Evolutionary conservation across 345 rosid species (phyloP), one percentile per base, ranked within the genome.

Genomic region (Dipteronia sinensis): DNA sequence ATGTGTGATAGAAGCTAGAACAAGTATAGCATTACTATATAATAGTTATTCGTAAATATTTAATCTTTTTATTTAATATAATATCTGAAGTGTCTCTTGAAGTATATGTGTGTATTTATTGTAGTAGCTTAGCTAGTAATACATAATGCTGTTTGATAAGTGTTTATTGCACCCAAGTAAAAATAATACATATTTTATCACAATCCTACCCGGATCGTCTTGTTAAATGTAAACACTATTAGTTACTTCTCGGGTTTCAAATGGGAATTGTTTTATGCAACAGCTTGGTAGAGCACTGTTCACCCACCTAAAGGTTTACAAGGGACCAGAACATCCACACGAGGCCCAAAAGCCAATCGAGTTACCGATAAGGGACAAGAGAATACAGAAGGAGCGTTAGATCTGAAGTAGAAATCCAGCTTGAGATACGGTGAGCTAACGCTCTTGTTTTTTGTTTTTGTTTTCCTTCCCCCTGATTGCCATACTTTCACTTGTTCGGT

Each of bases 231-330:
- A n/a, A n/a, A n/a, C n/a, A 15, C 65, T 53, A 38, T 34, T 66
- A 29, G 22, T 25, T 7, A 49, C 25, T 1, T 27, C 72, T 69
- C 38, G 7, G 7, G 19, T 15, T 46, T 65, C 7, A 47, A 65
- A 6, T 68, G 27, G 7, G 8, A 74, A 46, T 56, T 74, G 64
- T 75, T 78, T 79, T 65, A 16, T 86, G 85, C 96, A 31, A 31
- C 34, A 93, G 98, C 98, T 95, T 77, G 99, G 98, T 22, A 89
- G 99, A 82, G 88, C 94, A 71, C 61, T 96, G 31, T 96, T 96
- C 85, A 93, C 90, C 85, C 99, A 96, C 86, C 90, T 96, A 17
- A 93, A 92, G 87, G 99, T 92, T 59, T 96, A 92, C 93, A 90
- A 91, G 82, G 99, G 99, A 10, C 90, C 97, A 12, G 88, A 90